Percentiles rank a stretch among this genome's conserved stretches.
These are phyloP conservation scores for Leccinum uliginosum DNA, from an alignment of 768 basidiomycete species.

Conservation along the genomic window DNA sequence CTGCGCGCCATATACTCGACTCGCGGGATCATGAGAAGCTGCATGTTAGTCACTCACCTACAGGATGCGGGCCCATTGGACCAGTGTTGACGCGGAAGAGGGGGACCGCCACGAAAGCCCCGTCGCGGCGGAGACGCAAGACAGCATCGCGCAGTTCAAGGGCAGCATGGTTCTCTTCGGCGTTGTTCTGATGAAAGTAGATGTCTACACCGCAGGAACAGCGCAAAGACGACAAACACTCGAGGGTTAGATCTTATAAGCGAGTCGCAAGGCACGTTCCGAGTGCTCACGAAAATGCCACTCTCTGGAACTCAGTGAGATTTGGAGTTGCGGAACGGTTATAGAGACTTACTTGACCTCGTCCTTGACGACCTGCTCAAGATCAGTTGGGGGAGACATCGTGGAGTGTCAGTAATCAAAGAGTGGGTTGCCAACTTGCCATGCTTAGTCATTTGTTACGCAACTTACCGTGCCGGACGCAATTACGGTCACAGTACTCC, in stretches of 20 bases:
- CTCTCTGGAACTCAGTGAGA: constrained; percentile 40
- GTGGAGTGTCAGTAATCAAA: too few relatives aligned
- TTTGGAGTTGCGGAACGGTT: not conserved
- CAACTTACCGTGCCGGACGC: not conserved
- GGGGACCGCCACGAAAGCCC: constrained; percentile 78
- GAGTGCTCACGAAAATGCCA: constrained; percentile 70
- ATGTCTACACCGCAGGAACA: constrained; percentile 48
- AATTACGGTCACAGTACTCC: not conserved
- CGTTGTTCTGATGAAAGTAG: constrained; percentile 70
- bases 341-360: constrained; percentile 56
- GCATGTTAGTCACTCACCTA: constrained; percentile 42
- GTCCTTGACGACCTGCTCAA: constrained; percentile 51
- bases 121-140: constrained; percentile 63
- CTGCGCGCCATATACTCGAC: constrained; percentile 30
- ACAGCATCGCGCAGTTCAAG: constrained; percentile 69
- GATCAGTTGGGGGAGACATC: constrained; percentile 41
- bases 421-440: too few relatives aligned
- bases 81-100: constrained; percentile 64
- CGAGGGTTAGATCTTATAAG: constrained; percentile 1
- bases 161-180: constrained; percentile 57
- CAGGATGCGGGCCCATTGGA: constrained; percentile 73
- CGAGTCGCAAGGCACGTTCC: not conserved
- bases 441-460: too few relatives aligned
- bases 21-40: not conserved
- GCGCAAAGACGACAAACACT: not conserved